Evolutionary conservation across 2,329 filamentous ascomycete genomes (phyloP), one percentile per base, ranked within the genome.

Genomic region (Aspergillus sp.): DNA sequence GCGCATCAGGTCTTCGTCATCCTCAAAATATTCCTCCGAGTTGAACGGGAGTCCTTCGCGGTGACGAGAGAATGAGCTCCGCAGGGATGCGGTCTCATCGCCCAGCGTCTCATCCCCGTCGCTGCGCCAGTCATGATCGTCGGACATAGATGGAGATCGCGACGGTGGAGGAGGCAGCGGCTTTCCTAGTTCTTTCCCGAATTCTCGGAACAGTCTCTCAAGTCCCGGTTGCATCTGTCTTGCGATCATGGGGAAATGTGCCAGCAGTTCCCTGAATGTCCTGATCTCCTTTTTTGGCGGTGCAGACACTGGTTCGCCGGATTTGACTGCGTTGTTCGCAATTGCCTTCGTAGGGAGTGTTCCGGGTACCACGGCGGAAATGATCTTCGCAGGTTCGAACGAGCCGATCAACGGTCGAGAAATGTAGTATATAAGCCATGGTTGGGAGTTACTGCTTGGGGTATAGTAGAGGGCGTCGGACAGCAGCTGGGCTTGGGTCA

Each of bases 381-480:
- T 72, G 46, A 93, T 86, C 58, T 85, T 87, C 47, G 85, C 80
- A 47, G 91, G 83, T 65, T 96, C 91, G 78, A 88, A 92, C 1
- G 83, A 81, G 20, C 94, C 94, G 17, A 97, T 83, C 47, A 99
- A 77, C 2, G 94, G 94, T 47, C 85, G 87, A 21, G 93, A 94
- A 58, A 99, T 96, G 72, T 92, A 97, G 80, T 97, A 97, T 55
- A 99, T 82, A 41, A 99, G 84, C 91, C 94, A 99, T 81, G 92
- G 90, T 62, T 91, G 88, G 13, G 90, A 87, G 63, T 97, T 93
- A 63, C 89, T 83, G n/a, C 84, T 86, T 65, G 97, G 90, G 45
- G 91, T 87, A 66, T 95, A 96, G 82, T 91, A 97, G 36, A 96
- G 82, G 34, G 83, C 80, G 71, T 99, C 95, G 67, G 83, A 83